Conservation (phyloP, 331 rosid genomes). For the Quercus lobata region DNA sequence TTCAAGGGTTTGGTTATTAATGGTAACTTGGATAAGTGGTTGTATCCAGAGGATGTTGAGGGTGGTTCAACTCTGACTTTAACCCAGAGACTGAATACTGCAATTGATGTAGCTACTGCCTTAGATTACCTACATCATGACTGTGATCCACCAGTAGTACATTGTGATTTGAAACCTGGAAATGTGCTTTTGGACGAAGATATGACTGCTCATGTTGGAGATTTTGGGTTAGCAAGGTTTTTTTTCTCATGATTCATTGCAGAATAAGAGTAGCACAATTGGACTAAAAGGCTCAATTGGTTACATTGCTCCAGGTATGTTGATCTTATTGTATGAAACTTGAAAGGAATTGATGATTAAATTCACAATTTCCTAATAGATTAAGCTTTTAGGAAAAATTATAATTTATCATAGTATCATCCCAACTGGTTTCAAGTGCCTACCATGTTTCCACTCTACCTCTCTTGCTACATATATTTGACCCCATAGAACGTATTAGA, state of each 20-base stretch:
- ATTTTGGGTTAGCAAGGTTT: slow-evolving; percentile 54
- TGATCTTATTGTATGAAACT: too few species aligned
- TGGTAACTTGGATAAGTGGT: slow-evolving; percentile 36
- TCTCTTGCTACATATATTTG: too few species aligned
- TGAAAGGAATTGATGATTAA: too few species aligned
- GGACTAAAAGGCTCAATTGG: slow-evolving; percentile 49
- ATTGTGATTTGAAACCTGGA: slow-evolving; percentile 44
- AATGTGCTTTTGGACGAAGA: slow-evolving; percentile 42
- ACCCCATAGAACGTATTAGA: too few species aligned
- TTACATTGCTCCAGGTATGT: slow-evolving; percentile 47
- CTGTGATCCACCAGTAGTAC: slow-evolving; percentile 29
- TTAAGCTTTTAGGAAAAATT: too few species aligned
- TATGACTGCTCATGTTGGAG: slow-evolving; percentile 47
- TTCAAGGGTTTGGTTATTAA: slow-evolving; percentile 43
- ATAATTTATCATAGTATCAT: too few species aligned
- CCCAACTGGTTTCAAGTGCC: too few species aligned
- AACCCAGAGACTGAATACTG: slow-evolving; percentile 4
- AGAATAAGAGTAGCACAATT: slow-evolving; percentile 11
- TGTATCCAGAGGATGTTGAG: slow-evolving; percentile 20
- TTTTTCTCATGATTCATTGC: slow-evolving; percentile 16
- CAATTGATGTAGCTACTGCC: slow-evolving; percentile 19
- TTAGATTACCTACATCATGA: slow-evolving; percentile 15
- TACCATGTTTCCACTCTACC: too few species aligned
- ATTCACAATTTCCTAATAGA: too few species aligned
- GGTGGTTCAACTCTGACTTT: slow-evolving; percentile 5